A percentile compares a stretch with the other conserved stretches of the same genome.
Conservation (phyloP, 2,329 filamentous ascomycete species). For the Exophiala spinifera region DNA sequence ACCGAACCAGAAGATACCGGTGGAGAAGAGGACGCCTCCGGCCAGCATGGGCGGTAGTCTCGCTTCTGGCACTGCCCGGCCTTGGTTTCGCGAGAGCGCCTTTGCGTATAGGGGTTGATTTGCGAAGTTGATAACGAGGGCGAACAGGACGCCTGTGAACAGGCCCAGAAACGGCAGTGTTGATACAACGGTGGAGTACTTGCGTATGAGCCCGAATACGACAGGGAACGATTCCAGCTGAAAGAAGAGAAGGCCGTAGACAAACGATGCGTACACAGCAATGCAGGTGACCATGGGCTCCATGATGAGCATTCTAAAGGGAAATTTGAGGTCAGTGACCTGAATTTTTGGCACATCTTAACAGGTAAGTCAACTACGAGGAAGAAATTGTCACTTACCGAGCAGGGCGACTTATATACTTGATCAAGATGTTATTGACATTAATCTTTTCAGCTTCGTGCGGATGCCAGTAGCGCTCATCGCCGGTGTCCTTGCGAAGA, state of each 20-base stretch:
- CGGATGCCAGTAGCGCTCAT: too few species aligned
- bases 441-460: too few species aligned
- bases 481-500: too few species aligned
- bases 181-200: conserved; percentile 42
- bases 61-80: conserved; percentile 45
- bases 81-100: conserved; percentile 9
- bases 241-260: conserved; percentile 47
- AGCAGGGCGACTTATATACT: too few species aligned
- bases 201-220: conserved; percentile 37
- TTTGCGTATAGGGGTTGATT: conserved; percentile 31
- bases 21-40: conserved; percentile 50
- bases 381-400: too few species aligned
- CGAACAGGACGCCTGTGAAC: conserved; percentile 42
- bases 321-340: conserved; percentile 18
- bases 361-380: too few species aligned
- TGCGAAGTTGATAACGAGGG: conserved; percentile 40
- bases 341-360: too few species aligned
- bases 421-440: too few species aligned
- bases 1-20: conserved; percentile 59
- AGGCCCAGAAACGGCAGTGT: conserved; percentile 46
- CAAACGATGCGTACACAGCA: conserved; percentile 40
- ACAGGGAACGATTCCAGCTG: conserved; percentile 47
- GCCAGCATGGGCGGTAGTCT: conserved; percentile 51
- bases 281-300: conserved; percentile 40
- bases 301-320: conserved; percentile 35